phyloP scores from a whole-genome alignment of 257 asterid genomes.

The Orobanche coerulescens region DNA sequence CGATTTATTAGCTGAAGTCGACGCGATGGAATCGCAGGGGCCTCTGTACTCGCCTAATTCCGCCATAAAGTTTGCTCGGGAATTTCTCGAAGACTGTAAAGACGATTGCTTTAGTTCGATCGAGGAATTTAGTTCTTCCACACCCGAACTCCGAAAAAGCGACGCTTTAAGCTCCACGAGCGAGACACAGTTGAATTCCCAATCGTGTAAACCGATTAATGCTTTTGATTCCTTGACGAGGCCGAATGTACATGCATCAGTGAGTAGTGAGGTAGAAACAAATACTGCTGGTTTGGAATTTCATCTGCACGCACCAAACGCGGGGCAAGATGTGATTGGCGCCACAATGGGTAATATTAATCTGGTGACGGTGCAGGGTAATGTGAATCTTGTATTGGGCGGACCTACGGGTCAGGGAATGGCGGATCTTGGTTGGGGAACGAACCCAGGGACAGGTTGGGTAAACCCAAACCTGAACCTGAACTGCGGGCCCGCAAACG shows the following conservation, averaged over 20 bases:
- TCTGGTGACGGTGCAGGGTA: slow-evolving; percentile 54
- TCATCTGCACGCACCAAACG: slow-evolving; percentile 29
- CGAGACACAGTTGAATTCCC: slow-evolving; percentile 26
- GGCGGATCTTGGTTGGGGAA: slow-evolving; percentile 40
- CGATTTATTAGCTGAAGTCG: slow-evolving; percentile 66
- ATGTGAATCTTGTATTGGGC: slow-evolving; percentile 54
- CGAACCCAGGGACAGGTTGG: slow-evolving; percentile 42
- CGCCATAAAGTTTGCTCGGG: slow-evolving; percentile 40
- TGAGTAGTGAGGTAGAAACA: slow-evolving; percentile 67
- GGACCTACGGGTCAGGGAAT: slow-evolving; percentile 56
- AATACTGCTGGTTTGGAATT: slow-evolving; percentile 40
- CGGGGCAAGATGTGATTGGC: slow-evolving; percentile 35
- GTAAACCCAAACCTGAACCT: slow-evolving; percentile 45
- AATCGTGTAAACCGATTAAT: slow-evolving; percentile 26
- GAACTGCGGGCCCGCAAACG: slow-evolving; percentile 30
- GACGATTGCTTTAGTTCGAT: slow-evolving; percentile 47
- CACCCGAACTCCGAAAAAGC: slow-evolving; percentile 28
- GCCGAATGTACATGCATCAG: slow-evolving; percentile 49
- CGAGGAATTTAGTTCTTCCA: slow-evolving; percentile 35
- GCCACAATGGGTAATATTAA: slow-evolving; percentile 46
- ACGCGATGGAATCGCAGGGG: slow-evolving; percentile 55
- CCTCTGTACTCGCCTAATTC: slow-evolving; percentile 38
- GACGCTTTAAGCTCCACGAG: slow-evolving; percentile 45
- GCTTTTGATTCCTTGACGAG: slow-evolving; percentile 41
- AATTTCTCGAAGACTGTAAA: slow-evolving; percentile 35